Conservation (phyloP, 73 alveolate species). For the Loxodes magnus region DNA sequence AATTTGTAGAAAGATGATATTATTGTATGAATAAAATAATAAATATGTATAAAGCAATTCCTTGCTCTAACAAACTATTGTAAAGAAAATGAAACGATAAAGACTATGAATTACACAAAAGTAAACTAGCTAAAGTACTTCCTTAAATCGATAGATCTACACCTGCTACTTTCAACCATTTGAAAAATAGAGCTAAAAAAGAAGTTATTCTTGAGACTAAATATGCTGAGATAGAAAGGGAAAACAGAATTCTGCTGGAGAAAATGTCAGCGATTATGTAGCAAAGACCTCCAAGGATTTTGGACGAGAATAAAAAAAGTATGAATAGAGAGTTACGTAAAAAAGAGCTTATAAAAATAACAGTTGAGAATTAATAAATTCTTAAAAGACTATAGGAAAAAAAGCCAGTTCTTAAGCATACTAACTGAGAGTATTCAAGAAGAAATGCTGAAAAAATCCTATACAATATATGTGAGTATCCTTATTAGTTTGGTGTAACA, state of each 20-base stretch:
- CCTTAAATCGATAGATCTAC: slow-evolving; percentile 20
- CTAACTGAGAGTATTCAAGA: slow-evolving; percentile 38
- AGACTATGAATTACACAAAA: slow-evolving; percentile 25
- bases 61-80: slow-evolving; percentile 37
- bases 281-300: neutral
- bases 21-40: slow-evolving; percentile 1
- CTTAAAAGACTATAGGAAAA: slow-evolving; percentile 35
- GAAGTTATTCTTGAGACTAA: slow-evolving; percentile 48
- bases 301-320: slow-evolving; percentile 10
- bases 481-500: slow-evolving; percentile 10
- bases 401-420: slow-evolving; percentile 20
- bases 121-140: slow-evolving; percentile 28
- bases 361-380: slow-evolving; percentile 36
- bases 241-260: slow-evolving; percentile 39
- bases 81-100: slow-evolving; percentile 35
- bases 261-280: slow-evolving; percentile 44
- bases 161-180: slow-evolving; percentile 27
- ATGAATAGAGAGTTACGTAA: slow-evolving; percentile 22
- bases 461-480: slow-evolving; percentile 36
- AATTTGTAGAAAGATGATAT: neutral
- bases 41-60: slow-evolving; percentile 44
- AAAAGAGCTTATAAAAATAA: slow-evolving; percentile 26
- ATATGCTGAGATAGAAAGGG: slow-evolving; percentile 50
- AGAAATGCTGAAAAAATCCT: slow-evolving; percentile 12
- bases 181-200: slow-evolving; percentile 28